Evolutionary conservation across 2,329 filamentous ascomycete genomes (phyloP), one percentile per base, ranked within the genome.

Genomic region (Cladosporium oxysporum): DNA sequence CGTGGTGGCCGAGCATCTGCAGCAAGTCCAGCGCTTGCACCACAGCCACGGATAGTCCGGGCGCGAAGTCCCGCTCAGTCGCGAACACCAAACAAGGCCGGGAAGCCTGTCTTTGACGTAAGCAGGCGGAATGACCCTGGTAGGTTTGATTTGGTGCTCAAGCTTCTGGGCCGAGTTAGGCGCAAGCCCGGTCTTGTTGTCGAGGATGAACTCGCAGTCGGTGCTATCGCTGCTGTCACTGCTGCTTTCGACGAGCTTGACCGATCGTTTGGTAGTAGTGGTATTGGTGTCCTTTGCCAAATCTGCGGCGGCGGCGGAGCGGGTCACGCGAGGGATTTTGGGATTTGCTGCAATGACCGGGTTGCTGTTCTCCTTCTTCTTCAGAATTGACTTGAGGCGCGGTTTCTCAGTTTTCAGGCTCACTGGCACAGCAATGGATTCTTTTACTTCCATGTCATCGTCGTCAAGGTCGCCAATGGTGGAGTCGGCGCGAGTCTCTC

Each of bases 11-110:
- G 55, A 21, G 50, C 73, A 76, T 5, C 47, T 21, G 47, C 73
- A 75, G 68, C 74, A 76, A 11, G 67, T 71, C 74, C 74, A 76
- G 12, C 72, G 68, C 60, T 73, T 74, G 11, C 60, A 60, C 58
- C 53, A 65, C 18, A 62, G 62, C 72, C 73, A 73, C 3, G 67
- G 58, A 11, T 28, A 21, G 4, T 44, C 53, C 1, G 73, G 71
- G 3, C 72, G 66, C 18, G 62, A 65, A 23, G 29, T 65, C 6
- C 29, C 44, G 16, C 55, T 41, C 29, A 65, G 41, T 8, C 47
- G 31, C 44, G 62, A 65, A 11, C 26, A 26, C 62, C 62, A 65
- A 6, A 52, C 5, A 18, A 59, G 55, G 44, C 55, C 62, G 3
- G 62, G 62, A 14, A 53, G 62, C 3, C 37, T 44, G 11, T 41